Base-by-base conservation (phyloP, 1,284 basidiomycete species). In the Porogramme epimiltina region DNA sequence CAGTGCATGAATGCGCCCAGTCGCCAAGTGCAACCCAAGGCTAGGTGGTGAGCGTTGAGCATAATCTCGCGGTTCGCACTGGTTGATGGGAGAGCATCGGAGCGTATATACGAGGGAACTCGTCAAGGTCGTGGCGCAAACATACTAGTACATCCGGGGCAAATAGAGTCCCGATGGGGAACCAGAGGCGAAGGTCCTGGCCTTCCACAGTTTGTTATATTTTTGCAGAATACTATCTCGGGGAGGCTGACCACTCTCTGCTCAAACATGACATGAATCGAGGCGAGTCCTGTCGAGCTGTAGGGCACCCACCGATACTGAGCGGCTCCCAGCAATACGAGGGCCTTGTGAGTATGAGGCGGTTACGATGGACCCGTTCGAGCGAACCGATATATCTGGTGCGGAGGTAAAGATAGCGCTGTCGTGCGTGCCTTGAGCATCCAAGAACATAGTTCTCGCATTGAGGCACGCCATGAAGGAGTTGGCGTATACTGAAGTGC, bases 381-480 rank as follows among this genome's bases (percentile, higher is more conserved):
- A 59, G 20, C 48, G 52, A 22, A 56, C 52, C 16, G 58, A 59
- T 22, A 60, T 41, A 47, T 60, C 55, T 4, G 55, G 58, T 18
- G 54, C 53, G 13, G 58, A 55, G 3, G 58, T 52, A 39, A 60
- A 60, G 8, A 60, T 50, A 5, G 53, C 58, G 4, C 51, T 54
- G 40, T 60, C 55, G 34, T 50, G 47, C 36, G 58, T 54, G 24
- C 23, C 47, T 22, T 45, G 41, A 2, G 51, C 43, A 2, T 40
- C 54, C 6, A 49, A 42, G 38, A 56, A 49, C 33, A 59, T 47
- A 33, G 50, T 45, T 22, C 58, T 37, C 13, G 55, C 58, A 44
- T 60, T 60, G 19, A 60, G 47, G 22, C 54, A 55, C 20, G 58
- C 58, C 46, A 60, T 49, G 46, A 60, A 55, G 22, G 55, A 58